These are phyloP conservation scores for Teunomyces stri DNA, from an alignment of 805 yeast genomes.

Conservation along the genomic window DNA sequence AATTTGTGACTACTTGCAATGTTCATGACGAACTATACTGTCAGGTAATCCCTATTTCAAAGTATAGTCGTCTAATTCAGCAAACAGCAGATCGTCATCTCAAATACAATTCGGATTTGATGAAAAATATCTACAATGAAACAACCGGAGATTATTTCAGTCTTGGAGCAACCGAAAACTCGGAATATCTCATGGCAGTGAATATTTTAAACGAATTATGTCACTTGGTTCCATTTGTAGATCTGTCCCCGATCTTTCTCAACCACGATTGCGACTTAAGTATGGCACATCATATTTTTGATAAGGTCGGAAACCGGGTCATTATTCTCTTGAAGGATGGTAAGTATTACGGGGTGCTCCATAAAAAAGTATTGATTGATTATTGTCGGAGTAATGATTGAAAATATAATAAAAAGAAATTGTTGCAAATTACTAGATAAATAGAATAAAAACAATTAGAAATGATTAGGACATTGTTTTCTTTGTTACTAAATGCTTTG, in stretches of 20 bases:
- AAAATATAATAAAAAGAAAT: too few relatives aligned
- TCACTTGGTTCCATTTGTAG: conserved; percentile 43
- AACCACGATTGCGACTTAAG: conserved; percentile 48
- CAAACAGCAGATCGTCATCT: neutral
- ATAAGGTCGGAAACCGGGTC: conserved; percentile 51
- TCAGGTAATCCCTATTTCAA: conserved; percentile 11
- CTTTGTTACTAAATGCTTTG: neutral
- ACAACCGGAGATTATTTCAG: conserved; percentile 22
- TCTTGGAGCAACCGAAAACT: conserved; percentile 16
- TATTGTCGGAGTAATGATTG: conserved; percentile 23
- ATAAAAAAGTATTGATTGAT: conserved; percentile 53
- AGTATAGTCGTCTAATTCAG: neutral
- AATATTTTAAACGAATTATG: conserved; percentile 24
- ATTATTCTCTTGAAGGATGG: conserved; percentile 46
- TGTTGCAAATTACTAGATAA: neutral
- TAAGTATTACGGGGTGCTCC: conserved; percentile 48
- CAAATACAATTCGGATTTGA: conserved; percentile 1
- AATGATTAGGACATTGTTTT: neutral
- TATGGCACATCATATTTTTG: conserved; percentile 50
- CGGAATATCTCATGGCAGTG: conserved; percentile 10
- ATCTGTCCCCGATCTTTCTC: conserved; percentile 46
- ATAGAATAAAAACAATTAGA: neutral
- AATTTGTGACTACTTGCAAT: conserved; percentile 21
- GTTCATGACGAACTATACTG: conserved; percentile 30
- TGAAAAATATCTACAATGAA: neutral